These are phyloP conservation scores for Aegilops umbellulata DNA, from an alignment of 176 grass and related monocot species.

Conservation along the genomic window DNA sequence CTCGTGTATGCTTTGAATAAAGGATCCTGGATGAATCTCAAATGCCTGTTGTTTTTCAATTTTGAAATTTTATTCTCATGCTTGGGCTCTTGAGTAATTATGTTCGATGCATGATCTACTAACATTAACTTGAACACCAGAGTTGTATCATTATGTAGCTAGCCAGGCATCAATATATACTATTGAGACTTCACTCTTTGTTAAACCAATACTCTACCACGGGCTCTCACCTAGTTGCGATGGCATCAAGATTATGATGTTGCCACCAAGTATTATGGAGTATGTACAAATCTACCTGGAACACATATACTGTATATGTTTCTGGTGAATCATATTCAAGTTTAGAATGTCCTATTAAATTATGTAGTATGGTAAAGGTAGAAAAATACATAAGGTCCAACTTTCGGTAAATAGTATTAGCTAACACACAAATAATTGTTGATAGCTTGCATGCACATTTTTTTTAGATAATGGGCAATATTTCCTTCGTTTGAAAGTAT, in stretches of 20 bases:
- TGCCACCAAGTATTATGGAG: not conserved
- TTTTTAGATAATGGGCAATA: not conserved
- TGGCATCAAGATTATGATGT: not conserved
- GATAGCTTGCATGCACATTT: not conserved
- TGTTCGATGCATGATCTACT: not conserved
- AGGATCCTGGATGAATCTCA: not conserved
- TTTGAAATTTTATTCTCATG: not conserved
- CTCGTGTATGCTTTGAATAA: not conserved
- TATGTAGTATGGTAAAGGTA: not conserved
- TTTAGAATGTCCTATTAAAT: not conserved
- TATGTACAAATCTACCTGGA: not conserved
- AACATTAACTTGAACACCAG: not conserved
- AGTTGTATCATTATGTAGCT: not conserved
- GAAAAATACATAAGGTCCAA: not conserved
- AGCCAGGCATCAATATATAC: not conserved
- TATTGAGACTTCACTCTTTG: not conserved
- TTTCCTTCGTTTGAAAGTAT: not conserved
- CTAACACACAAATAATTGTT: not conserved
- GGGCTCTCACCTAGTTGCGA: not conserved
- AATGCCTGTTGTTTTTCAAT: not conserved
- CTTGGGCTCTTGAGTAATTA: not conserved
- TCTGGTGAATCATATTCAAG: not conserved
- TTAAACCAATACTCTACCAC: not conserved
- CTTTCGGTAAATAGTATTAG: too few species aligned
- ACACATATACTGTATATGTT: not conserved